Evolutionary conservation across 305 asterid species (phyloP).

Genomic region (Rubia occidens): DNA sequence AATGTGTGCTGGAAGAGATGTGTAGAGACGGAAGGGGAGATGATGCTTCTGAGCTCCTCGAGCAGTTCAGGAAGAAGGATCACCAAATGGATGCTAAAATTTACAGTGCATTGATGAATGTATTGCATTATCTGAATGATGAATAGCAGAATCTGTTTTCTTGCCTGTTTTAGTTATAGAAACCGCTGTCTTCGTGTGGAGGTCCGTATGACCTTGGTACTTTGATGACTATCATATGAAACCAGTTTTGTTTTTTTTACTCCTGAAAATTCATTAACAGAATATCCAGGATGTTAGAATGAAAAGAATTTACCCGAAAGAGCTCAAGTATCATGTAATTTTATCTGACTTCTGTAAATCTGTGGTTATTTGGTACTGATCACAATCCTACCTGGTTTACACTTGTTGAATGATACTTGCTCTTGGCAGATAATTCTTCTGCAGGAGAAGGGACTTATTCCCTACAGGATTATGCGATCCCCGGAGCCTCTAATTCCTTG

Average conservation of each 20-base stretch:
- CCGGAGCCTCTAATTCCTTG: conserved; percentile 48
- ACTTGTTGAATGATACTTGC: conserved; percentile 4
- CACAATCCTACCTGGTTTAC: not conserved
- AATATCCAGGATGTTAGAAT: conserved; percentile 39
- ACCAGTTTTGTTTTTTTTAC: conserved; percentile 43
- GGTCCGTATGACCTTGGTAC: not conserved
- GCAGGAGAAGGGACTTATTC: conserved; percentile 56
- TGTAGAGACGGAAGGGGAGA: conserved; percentile 74
- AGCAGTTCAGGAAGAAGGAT: conserved; percentile 57
- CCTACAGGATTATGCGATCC: conserved; percentile 49
- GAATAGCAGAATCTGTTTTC: conserved; percentile 17
- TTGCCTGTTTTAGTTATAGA: not conserved
- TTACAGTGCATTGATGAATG: conserved; percentile 48
- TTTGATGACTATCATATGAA: conserved; percentile 23
- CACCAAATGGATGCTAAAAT: conserved; percentile 61
- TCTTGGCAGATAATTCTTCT: conserved; percentile 35
- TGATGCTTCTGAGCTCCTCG: conserved; percentile 65
- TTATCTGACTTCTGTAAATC: conserved; percentile 1
- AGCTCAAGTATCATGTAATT: conserved; percentile 70
- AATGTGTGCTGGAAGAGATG: conserved; percentile 74
- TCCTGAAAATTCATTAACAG: conserved; percentile 63
- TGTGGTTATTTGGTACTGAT: not conserved
- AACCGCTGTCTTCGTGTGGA: not conserved
- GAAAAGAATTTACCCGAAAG: conserved; percentile 38
- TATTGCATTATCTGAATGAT: conserved; percentile 44